Evolutionary conservation across 2,329 filamentous ascomycete species (phyloP), one percentile per base, ranked within the genome.

Genomic region (Colletotrichum lindemuthianum): DNA sequence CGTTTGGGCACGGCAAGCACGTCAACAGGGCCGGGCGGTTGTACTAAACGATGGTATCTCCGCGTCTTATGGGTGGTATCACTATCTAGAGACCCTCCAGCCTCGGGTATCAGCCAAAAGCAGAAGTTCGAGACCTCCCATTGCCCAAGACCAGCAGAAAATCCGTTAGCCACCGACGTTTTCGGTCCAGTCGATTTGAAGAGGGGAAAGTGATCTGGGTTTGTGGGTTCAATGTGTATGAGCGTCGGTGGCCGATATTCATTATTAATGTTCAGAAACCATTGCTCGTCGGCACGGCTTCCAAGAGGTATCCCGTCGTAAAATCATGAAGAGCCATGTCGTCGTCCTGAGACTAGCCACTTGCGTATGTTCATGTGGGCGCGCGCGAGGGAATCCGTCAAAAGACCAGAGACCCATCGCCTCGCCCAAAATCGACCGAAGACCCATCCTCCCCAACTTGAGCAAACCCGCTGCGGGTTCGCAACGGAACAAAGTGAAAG

Each of bases 191-290:
- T 57, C 40, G 58, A 37, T 43, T 15, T 33, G 55, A 58, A 16
- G 45, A n/a, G 48, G 60, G 7, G 32, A 63, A 36, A 47, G 57
- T 34, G 33, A 24, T 39, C 49, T 34, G 34, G 52, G 34, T 48
- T 16, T 59, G 36, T 13, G 64, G 33, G 45, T 56, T 33, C 48
- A 44, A 52, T 55, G 60, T 45, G 48, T 41, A 52, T 45, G 49
- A 48, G 47, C 52, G 61, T 56, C 48, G 55, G 36, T 53, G 65
- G 56, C 45, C 61, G 65, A 60, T 60, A 48, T 44, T 56, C 48
- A 65, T 65, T 56, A 67, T 60, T 65, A 67, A 60, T 65, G 64
- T 67, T 54, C 52, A 55, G 61, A 60, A 67, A 61, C 58, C 48
- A 53, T 63, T 24, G 24, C 24, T 24, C 24, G 5, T 24, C 24